A percentile compares a stretch with the other conserved stretches of the same genome.
phyloP scores from a whole-genome alignment of 2,329 filamentous ascomycete genomes.

The Chrysoporthe cubensis region DNA sequence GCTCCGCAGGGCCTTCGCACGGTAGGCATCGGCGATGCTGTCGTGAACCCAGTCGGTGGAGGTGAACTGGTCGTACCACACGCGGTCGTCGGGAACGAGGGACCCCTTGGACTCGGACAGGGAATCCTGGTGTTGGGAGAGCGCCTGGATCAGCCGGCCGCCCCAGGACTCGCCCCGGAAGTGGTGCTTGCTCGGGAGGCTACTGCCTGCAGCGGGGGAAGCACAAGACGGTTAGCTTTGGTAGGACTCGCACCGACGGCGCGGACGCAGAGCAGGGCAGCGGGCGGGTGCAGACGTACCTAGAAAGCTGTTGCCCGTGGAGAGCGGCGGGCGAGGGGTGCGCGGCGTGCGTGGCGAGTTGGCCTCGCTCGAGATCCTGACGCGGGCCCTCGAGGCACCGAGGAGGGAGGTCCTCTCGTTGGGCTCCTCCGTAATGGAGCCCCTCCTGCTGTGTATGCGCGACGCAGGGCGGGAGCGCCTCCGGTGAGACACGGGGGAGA shows the following conservation, averaged over 20 bases:
- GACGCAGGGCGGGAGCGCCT: conserved; percentile 28
- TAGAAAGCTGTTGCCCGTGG: conserved; percentile 23
- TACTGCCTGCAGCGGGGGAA: conserved; percentile 39
- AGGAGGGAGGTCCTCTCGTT: conserved; percentile 26
- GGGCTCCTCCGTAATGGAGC: conserved; percentile 26
- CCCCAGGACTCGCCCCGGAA: conserved; percentile 63
- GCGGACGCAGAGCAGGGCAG: conserved; percentile 19
- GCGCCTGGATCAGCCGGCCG: conserved; percentile 63
- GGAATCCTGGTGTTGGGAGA: conserved; percentile 61
- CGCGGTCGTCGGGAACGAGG: conserved; percentile 77
- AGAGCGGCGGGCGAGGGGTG: conserved; percentile 15
- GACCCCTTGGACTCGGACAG: conserved; percentile 68
- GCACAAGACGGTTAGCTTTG: neutral
- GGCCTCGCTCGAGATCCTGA: conserved; percentile 24
- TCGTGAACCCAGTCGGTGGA: conserved; percentile 99
- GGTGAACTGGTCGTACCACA: conserved; percentile 99
- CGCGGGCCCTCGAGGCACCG: conserved; percentile 17
- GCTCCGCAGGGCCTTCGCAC: conserved; percentile 79
- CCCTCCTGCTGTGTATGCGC: conserved; percentile 25
- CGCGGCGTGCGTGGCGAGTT: conserved; percentile 18
- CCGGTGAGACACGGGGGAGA: conserved; percentile 25
- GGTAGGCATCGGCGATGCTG: conserved; percentile 90
- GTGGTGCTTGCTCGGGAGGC: conserved; percentile 52
- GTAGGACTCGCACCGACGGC: neutral
- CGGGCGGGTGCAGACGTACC: conserved; percentile 21